Conservation (phyloP, 805 yeast genomes). For the Metschnikowia amazonensis region DNA sequence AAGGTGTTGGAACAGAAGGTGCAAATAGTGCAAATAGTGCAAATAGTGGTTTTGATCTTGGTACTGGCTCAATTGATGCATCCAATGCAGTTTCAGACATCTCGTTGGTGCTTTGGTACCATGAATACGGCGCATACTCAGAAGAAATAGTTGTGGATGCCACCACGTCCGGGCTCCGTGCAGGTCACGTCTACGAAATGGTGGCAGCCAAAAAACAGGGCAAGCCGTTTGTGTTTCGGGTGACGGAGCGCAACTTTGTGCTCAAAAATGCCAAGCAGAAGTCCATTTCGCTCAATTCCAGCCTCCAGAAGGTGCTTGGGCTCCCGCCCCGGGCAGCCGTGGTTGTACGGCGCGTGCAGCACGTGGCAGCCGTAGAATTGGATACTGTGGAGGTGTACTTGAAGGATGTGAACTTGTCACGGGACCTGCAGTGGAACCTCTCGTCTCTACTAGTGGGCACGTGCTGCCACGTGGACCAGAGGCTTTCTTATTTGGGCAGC, state of each 20-base stretch:
- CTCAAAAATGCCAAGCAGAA: conserved; percentile 18
- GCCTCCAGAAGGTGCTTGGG: conserved; percentile 56
- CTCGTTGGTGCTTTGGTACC: conserved; percentile 46
- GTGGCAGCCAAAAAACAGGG: conserved; percentile 5
- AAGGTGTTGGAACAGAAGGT: too few species aligned
- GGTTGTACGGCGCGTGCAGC: conserved; percentile 44
- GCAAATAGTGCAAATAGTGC: too few species aligned
- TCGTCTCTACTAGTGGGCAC: conserved; percentile 56
- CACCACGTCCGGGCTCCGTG: conserved; percentile 54
- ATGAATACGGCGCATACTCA: conserved; percentile 57
- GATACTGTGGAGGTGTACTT: conserved; percentile 80
- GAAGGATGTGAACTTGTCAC: conserved; percentile 72
- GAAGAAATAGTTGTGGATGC: conserved; percentile 65
- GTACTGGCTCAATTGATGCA: too few species aligned
- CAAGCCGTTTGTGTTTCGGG: conserved; percentile 13
- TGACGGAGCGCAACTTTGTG: conserved; percentile 10
- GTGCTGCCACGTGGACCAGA: conserved; percentile 67
- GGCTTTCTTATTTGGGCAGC: conserved; percentile 55
- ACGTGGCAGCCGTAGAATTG: conserved; percentile 52
- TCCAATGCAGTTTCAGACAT: neutral
- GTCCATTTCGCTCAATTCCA: conserved; percentile 54
- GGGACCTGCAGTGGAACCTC: conserved; percentile 92
- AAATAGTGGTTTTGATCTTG: too few species aligned
- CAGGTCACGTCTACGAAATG: conserved; percentile 73
- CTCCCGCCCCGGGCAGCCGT: conserved; percentile 68